Evolutionary conservation across 1,284 basidiomycete species (phyloP).

Genomic region (Sphaerobolus stellatus): DNA sequence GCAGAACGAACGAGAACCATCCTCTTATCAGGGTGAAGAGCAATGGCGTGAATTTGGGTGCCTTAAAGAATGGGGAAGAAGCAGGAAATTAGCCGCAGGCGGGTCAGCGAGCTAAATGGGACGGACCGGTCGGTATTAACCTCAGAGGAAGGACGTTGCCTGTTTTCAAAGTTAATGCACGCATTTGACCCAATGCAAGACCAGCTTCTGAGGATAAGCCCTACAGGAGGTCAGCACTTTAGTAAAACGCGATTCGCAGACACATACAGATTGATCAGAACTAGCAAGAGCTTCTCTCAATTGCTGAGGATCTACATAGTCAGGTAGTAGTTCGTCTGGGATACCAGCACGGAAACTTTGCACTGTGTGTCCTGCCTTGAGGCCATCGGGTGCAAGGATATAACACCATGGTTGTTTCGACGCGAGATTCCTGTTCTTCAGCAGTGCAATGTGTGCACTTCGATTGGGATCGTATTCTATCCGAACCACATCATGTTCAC

Average conservation of each 20-base stretch:
- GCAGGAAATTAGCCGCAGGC: neutral
- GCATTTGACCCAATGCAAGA: constrained; percentile 84
- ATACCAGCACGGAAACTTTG: constrained; percentile 86
- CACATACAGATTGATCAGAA: neutral
- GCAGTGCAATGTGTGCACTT: constrained; percentile 90
- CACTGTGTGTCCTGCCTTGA: constrained; percentile 86
- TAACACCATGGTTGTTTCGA: constrained; percentile 13
- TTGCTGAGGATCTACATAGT: constrained; percentile 50
- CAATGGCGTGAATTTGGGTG: constrained; percentile 86
- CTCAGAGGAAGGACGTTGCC: constrained; percentile 93
- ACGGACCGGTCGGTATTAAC: constrained; percentile 76
- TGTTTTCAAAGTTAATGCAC: constrained; percentile 82
- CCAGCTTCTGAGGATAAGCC: constrained; percentile 30
- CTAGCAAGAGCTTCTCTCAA: constrained; percentile 23
- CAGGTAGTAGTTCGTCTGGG: constrained; percentile 72
- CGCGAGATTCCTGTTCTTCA: constrained; percentile 56
- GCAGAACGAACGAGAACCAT: constrained; percentile 88
- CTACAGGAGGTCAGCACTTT: neutral
- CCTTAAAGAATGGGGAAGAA: constrained; percentile 32
- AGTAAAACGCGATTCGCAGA: neutral
- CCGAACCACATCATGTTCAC: constrained; percentile 85
- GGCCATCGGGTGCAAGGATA: constrained; percentile 79
- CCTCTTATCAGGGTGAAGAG: constrained; percentile 74
- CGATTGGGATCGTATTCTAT: constrained; percentile 97
- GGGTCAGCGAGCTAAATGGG: neutral